These are phyloP conservation scores for Laetiporus sulphureus DNA, from an alignment of 1,284 basidiomycete species.

Conservation along the genomic window DNA sequence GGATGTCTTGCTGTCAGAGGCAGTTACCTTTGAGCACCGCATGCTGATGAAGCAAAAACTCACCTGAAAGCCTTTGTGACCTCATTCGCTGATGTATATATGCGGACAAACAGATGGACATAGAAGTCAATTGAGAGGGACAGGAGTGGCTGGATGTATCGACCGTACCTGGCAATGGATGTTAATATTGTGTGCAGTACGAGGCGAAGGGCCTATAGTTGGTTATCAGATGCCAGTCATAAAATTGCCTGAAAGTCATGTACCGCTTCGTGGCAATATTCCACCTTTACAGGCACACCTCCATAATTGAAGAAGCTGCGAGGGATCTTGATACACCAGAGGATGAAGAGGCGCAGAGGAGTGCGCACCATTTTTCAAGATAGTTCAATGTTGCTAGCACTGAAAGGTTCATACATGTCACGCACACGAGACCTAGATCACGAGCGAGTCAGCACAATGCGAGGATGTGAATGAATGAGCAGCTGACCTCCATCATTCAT, in stretches of 20 bases:
- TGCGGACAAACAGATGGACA: slow-evolving; percentile 84
- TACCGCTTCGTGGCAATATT: slow-evolving; percentile 92
- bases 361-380: slow-evolving; percentile 87
- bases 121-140: slow-evolving; percentile 98
- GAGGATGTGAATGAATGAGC: no score
- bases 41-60: slow-evolving; percentile 23
- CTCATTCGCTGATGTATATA: slow-evolving; percentile 74
- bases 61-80: slow-evolving; percentile 83
- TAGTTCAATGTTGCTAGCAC: slow-evolving; percentile 93
- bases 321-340: slow-evolving; percentile 1
- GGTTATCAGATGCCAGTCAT: background rate
- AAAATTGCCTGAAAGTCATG: no score
- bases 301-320: slow-evolving; percentile 97
- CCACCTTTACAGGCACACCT: slow-evolving; percentile 85
- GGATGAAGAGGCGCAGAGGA: no score
- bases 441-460: background rate
- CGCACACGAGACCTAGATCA: slow-evolving; percentile 74
- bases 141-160: slow-evolving; percentile 87
- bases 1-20: slow-evolving; percentile 63
- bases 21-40: slow-evolving; percentile 9
- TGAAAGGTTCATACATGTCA: slow-evolving; percentile 95
- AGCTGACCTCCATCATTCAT: slow-evolving; percentile 77
- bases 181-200: slow-evolving; percentile 83
- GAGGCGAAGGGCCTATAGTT: slow-evolving; percentile 75
- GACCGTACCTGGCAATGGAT: slow-evolving; percentile 87